Conservation (phyloP, 768 basidiomycete genomes). For the Amanita brunnescens region DNA sequence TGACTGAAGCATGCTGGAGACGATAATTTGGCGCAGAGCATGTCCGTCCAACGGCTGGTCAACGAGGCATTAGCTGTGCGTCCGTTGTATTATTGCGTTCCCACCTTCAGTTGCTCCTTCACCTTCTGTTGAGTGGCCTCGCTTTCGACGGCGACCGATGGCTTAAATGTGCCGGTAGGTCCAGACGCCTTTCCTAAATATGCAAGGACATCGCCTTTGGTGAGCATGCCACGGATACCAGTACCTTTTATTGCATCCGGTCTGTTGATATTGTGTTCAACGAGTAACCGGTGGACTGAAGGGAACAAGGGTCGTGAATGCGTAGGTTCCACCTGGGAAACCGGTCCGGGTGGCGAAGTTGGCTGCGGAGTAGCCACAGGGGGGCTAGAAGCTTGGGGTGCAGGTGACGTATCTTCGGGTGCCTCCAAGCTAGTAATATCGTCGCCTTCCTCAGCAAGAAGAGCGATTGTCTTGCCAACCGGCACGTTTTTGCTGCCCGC, state of each 20-base stretch:
- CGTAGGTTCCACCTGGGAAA: constrained; percentile 27
- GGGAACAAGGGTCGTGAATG: constrained; percentile 79
- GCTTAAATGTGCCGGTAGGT: constrained; percentile 68
- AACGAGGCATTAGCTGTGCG: background rate
- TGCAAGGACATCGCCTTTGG: constrained; percentile 90
- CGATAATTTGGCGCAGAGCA: constrained; percentile 57
- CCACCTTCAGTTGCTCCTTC: constrained; percentile 32
- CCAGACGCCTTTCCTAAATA: constrained; percentile 77
- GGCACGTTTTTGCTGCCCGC: constrained; percentile 81
- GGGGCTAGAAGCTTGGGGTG: constrained; percentile 19
- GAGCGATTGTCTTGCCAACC: constrained; percentile 84
- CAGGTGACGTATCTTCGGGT: constrained; percentile 36
- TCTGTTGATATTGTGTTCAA: constrained; percentile 52
- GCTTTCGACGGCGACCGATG: constrained; percentile 26
- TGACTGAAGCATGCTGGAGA: constrained; percentile 47
- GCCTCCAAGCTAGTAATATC: constrained; percentile 79
- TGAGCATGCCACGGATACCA: constrained; percentile 87
- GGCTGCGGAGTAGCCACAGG: constrained; percentile 18
- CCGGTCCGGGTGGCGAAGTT: constrained; percentile 22
- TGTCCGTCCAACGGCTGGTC: constrained; percentile 52
- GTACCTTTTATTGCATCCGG: constrained; percentile 74
- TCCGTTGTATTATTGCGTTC: constrained; percentile 4
- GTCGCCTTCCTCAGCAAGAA: constrained; percentile 94
- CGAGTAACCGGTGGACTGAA: constrained; percentile 76
- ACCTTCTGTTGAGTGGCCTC: constrained; percentile 23